These are phyloP conservation scores for Tetramitus jugosus DNA, from an alignment of 208 protist species.

Conservation along the genomic window DNA sequence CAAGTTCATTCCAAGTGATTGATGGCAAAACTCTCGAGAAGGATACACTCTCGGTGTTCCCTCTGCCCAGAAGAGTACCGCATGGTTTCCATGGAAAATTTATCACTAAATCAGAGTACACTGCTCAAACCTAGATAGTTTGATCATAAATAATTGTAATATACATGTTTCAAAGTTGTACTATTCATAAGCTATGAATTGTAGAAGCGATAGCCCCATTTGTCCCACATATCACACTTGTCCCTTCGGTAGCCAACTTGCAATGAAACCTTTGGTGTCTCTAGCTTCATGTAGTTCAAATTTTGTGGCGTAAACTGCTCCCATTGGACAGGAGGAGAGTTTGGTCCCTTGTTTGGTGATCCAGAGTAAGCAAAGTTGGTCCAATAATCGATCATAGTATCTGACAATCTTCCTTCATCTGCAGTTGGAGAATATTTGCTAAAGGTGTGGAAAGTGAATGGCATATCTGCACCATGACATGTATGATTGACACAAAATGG, in stretches of 20 bases:
- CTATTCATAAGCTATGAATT: too few relatives aligned
- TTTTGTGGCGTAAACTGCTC: too few relatives aligned
- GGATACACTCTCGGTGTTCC: not conserved
- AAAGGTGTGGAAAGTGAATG: not conserved
- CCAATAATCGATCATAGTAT: not conserved
- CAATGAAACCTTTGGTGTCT: too few relatives aligned
- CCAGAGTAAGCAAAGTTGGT: constrained; percentile 16
- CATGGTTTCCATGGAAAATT: constrained; percentile 28
- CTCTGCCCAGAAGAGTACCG: constrained; percentile 14
- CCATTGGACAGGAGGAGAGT: too few relatives aligned
- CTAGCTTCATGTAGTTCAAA: too few relatives aligned
- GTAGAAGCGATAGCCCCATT: too few relatives aligned
- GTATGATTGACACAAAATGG: not conserved
- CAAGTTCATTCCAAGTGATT: not conserved
- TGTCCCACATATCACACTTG: too few relatives aligned
- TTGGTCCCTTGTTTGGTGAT: not conserved
- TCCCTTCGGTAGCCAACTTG: too few relatives aligned
- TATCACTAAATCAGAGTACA: not conserved
- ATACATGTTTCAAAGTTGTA: too few relatives aligned
- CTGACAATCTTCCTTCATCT: not conserved
- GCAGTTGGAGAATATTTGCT: not conserved
- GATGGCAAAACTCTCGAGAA: constrained; percentile 14
- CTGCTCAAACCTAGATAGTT: too few relatives aligned
- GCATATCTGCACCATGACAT: constrained; percentile 13
- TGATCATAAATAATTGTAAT: too few relatives aligned